Evolutionary conservation across 2,329 filamentous ascomycete genomes (phyloP), one percentile per base, ranked within the genome.

Genomic region (Dothideomycetidae sp.): DNA sequence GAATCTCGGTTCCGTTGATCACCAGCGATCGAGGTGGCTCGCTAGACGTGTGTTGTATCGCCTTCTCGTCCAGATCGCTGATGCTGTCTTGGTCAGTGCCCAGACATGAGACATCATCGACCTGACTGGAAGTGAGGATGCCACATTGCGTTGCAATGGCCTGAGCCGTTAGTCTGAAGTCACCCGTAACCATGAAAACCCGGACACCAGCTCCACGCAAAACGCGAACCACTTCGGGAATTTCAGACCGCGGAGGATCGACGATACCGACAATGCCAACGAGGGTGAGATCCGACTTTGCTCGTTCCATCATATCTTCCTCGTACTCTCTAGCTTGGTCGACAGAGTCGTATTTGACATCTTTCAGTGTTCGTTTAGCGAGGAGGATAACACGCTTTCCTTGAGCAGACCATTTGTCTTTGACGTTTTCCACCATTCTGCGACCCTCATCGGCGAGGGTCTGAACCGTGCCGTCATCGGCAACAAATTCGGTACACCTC

Each of bases 121-220:
- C 62, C 2, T 59, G 48, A 2, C 57, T 52, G 29, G 64, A 66
- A 1, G 66, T 78, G 36, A 85, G 67, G 50, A 84, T 83, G 5
- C 79, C 76, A 42, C 78, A 81, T 38, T 83, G 72, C 3, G 69
- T 64, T 0, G 80, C 78, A 43, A 86, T 84, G 1, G 79, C 76
- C 43, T 74, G 66, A 0, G 81, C 80, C 0, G 81, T 86, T 11
- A 84, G 66, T 16, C 76, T 75, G 52, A 81, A 84, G 50, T 86
- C 81, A 7, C 81, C 79, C 1, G 81, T 86, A 0, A 85, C 80
- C 80, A 86, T 86, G 55, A 81, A 78, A 18, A 84, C 74, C n/a
- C 75, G 66, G 37, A 86, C 78, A 1, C 78, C 77, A 3, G 81
- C 81, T 1, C 70, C 64, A 10, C 78, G 70, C 11, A 84, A 63